Evolutionary conservation across 306 rosid genomes (phyloP).

Genomic region (Vigna unguiculata): DNA sequence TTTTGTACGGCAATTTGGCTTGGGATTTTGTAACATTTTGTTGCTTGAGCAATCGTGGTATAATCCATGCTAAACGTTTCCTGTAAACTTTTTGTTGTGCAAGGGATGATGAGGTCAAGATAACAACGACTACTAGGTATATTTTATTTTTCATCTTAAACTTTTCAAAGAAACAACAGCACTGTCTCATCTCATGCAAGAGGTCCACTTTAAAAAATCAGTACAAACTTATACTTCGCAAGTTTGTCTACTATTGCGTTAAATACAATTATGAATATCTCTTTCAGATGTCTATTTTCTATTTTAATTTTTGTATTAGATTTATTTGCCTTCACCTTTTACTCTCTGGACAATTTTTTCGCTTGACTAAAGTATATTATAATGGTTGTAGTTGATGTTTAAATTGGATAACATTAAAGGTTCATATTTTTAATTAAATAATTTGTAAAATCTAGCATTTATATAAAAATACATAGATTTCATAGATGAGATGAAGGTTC

Average conservation of each 20-base stretch:
- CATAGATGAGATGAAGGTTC: too few species aligned
- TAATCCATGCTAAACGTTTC: constrained; percentile 29
- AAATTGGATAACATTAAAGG: not conserved
- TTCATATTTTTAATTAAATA: not conserved
- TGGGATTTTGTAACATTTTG: constrained; percentile 41
- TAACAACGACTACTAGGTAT: not conserved
- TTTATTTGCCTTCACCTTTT: constrained; percentile 31
- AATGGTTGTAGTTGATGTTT: not conserved
- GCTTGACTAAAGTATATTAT: not conserved
- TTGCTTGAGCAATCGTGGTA: constrained; percentile 42
- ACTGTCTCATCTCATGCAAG: not conserved
- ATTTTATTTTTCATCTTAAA: not conserved
- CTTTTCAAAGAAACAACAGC: constrained; percentile 4
- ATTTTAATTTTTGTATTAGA: constrained; percentile 26
- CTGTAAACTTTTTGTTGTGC: constrained; percentile 6
- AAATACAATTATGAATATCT: not conserved
- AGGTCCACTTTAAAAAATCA: too few species aligned
- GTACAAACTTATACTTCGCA: too few species aligned
- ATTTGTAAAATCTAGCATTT: not conserved
- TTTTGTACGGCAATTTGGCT: constrained; percentile 46
- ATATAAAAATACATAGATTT: not conserved
- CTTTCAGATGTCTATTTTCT: not conserved
- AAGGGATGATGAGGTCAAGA: constrained; percentile 12
- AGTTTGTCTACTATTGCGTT: not conserved
- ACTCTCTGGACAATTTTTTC: not conserved